These are phyloP conservation scores for Amaranthus palmeri DNA, from an alignment of 148 eudicot species.

Conservation along the genomic window DNA sequence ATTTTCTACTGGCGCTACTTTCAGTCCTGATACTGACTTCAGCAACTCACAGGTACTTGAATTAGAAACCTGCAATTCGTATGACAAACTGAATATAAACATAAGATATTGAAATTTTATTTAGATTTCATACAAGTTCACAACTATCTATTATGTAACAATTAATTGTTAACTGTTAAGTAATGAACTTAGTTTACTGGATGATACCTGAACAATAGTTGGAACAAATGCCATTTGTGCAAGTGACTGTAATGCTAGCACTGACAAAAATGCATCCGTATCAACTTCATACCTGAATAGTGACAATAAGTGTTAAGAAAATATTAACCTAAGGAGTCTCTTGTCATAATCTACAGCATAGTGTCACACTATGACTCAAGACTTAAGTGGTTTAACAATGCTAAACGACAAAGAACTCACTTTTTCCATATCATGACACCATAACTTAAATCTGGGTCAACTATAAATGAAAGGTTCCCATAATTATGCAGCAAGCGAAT, in stretches of 20 bases:
- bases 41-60: slow-evolving; percentile 85
- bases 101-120: not conserved
- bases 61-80: slow-evolving; percentile 66
- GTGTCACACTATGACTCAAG: too few species aligned
- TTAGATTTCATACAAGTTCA: not conserved
- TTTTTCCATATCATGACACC: not conserved
- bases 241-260: slow-evolving; percentile 90
- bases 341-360: not conserved
- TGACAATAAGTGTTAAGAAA: slow-evolving; percentile 14
- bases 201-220: slow-evolving; percentile 81
- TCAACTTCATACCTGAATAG: slow-evolving; percentile 84
- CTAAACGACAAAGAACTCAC: not conserved
- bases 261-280: slow-evolving; percentile 89
- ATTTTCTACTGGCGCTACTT: slow-evolving; percentile 88
- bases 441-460: not conserved
- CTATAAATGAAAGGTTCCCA: not conserved
- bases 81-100: slow-evolving; percentile 4
- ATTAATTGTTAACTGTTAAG: not conserved
- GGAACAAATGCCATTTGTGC: slow-evolving; percentile 60
- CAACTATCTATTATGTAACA: not conserved
- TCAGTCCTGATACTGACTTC: slow-evolving; percentile 82
- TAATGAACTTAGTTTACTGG: not conserved
- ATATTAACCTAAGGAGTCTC: not conserved
- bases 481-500: not conserved
- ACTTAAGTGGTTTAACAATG: too few species aligned